Percentiles rank a stretch among this genome's conserved stretches.
Evolutionary conservation across 2,329 filamentous ascomycete genomes (phyloP).

Genomic region (Scleromitrula shiraiana): DNA sequence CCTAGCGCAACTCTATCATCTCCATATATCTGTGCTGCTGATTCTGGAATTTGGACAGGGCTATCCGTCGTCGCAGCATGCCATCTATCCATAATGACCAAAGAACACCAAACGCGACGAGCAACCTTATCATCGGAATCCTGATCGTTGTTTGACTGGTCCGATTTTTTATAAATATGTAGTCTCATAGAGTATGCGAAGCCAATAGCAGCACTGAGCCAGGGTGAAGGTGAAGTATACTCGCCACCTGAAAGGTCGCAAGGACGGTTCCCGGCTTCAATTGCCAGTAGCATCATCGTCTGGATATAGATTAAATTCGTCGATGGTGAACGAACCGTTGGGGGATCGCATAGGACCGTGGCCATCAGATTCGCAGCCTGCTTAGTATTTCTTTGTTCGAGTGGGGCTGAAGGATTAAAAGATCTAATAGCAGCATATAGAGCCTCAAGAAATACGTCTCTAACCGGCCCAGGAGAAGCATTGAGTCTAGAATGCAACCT

Average conservation of each 20-base stretch:
- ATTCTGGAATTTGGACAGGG: constrained; percentile 54
- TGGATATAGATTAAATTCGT: constrained; percentile 53
- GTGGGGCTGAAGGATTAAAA: constrained; percentile 34
- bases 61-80: constrained; percentile 60
- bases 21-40: constrained; percentile 49
- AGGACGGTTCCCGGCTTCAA: constrained; percentile 52
- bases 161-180: constrained; percentile 38
- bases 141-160: constrained; percentile 39
- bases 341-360: constrained; percentile 37
- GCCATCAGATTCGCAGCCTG: constrained; percentile 36
- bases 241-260: constrained; percentile 31
- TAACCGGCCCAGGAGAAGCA: constrained; percentile 47
- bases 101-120: constrained; percentile 62
- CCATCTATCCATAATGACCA: constrained; percentile 66
- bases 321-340: constrained; percentile 32
- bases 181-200: constrained; percentile 59
- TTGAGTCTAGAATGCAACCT: constrained; percentile 48
- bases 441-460: constrained; percentile 57
- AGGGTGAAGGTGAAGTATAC: constrained; percentile 39
- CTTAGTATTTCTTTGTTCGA: constrained; percentile 32
- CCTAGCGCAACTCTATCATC: constrained; percentile 55
- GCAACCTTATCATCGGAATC: constrained; percentile 56
- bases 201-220: constrained; percentile 58
- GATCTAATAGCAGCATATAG: constrained; percentile 52
- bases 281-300: constrained; percentile 55